Conservation (phyloP, 108 stramenopile species). For the Hondaea fermentalgiana region DNA sequence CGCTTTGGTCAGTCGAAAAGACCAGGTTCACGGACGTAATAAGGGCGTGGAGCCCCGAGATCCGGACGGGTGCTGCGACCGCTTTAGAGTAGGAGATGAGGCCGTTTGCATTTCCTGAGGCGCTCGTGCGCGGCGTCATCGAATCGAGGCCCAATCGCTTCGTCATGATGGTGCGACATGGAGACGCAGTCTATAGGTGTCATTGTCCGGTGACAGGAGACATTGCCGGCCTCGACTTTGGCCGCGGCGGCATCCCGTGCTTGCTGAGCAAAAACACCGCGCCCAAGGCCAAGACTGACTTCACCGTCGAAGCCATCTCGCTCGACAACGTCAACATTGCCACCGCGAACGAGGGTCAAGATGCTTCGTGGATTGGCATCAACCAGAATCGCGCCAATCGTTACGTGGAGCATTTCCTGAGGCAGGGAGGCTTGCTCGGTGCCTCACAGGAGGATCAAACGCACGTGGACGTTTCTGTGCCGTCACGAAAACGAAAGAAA, state of each 20-base stretch:
- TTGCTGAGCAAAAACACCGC: neutral
- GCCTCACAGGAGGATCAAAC: neutral
- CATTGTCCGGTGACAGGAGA: constrained; percentile 8
- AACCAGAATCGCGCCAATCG: constrained; percentile 17
- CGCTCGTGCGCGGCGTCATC: neutral
- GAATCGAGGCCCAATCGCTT: neutral
- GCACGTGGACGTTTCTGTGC: neutral
- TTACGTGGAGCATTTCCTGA: constrained; percentile 10
- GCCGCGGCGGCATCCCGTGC: neutral
- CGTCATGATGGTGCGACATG: neutral
- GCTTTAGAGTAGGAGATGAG: neutral
- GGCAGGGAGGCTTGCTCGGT: neutral
- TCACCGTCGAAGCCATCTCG: constrained; percentile 5
- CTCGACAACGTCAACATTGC: neutral
- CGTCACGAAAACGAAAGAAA: neutral
- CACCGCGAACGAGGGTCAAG: neutral
- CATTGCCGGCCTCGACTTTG: neutral
- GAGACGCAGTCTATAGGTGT: neutral
- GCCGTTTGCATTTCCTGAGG: neutral
- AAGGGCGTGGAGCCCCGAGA: neutral
- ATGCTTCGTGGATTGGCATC: neutral
- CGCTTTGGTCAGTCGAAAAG: too few species aligned
- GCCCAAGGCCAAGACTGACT: neutral
- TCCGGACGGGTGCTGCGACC: neutral
- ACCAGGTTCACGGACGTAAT: too few species aligned